Conservation (phyloP, 2,329 filamentous ascomycete species). For the Venturia oleaginea region DNA sequence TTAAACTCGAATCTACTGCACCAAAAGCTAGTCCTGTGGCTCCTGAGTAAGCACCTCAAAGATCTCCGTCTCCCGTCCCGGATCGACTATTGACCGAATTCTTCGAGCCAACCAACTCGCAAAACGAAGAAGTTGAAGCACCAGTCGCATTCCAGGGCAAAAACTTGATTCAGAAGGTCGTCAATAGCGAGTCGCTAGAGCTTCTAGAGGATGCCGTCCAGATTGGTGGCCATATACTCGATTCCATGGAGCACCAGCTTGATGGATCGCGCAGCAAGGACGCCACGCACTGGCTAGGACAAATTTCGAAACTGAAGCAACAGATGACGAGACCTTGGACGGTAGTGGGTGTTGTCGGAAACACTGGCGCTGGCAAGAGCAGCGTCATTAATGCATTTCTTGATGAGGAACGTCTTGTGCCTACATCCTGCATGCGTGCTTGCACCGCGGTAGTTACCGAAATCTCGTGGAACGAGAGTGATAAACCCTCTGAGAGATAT, state of each 20-base stretch:
- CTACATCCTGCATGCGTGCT: slow-evolving; percentile 51
- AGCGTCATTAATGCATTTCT: slow-evolving; percentile 55
- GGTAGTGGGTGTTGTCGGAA: slow-evolving; percentile 51
- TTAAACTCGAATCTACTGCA: background rate
- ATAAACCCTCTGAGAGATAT: slow-evolving; percentile 34
- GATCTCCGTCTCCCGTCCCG: background rate
- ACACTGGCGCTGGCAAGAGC: slow-evolving; percentile 54
- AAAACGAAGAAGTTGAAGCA: background rate
- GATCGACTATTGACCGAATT: background rate
- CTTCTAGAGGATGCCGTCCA: background rate
- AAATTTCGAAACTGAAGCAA: background rate
- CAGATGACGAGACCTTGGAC: slow-evolving; percentile 26
- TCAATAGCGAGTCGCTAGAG: background rate
- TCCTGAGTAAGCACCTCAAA: background rate
- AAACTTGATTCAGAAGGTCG: background rate
- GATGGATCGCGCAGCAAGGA: background rate
- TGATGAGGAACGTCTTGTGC: slow-evolving; percentile 49
- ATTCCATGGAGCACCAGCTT: background rate
- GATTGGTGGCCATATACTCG: background rate
- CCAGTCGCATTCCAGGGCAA: background rate
- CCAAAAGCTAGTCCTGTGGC: background rate
- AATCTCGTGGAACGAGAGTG: slow-evolving; percentile 45
- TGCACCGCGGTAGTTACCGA: slow-evolving; percentile 55
- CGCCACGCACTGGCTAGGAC: background rate
- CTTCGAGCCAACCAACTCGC: background rate